Conservation (phyloP, 441 rosid species). For the Theobroma grandiflorum region DNA sequence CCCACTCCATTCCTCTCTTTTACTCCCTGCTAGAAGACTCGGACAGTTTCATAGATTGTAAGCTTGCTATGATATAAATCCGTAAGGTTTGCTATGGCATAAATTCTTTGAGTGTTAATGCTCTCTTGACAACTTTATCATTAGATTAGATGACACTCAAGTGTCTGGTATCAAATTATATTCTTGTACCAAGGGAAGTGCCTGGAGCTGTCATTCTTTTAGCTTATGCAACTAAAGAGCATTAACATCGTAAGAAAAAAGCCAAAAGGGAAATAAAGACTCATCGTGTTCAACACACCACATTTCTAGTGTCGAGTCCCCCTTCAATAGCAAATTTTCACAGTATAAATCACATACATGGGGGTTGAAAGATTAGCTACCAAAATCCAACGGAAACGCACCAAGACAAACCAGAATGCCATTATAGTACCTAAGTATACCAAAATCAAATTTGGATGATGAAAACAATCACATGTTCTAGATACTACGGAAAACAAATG, state of each 20-base stretch:
- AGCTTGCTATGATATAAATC: background rate
- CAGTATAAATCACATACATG: too few relatives aligned
- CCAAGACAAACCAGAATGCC: too few relatives aligned
- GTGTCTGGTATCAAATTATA: conserved; percentile 23
- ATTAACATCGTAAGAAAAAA: too few relatives aligned
- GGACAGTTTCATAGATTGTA: background rate
- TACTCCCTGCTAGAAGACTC: background rate
- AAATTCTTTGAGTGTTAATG: conserved; percentile 48
- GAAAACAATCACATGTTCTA: background rate
- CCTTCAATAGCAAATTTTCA: too few relatives aligned
- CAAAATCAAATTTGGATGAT: too few relatives aligned
- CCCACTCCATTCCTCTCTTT: conserved; percentile 55
- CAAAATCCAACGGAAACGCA: too few relatives aligned
- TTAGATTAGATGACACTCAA: conserved; percentile 43
- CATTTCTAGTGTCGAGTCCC: too few relatives aligned
- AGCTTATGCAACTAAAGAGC: background rate
- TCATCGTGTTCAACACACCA: too few relatives aligned
- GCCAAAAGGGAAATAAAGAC: too few relatives aligned
- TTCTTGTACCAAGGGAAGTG: background rate
- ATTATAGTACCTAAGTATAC: too few relatives aligned
- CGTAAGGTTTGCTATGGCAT: conserved; percentile 32
- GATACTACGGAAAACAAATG: background rate
- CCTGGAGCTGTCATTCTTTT: background rate
- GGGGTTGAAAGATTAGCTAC: too few relatives aligned
- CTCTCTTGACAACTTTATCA: conserved; percentile 3